These are phyloP conservation scores for Fusarium proliferatum DNA, from an alignment of 2,329 filamentous ascomycete genomes.

Conservation along the genomic window DNA sequence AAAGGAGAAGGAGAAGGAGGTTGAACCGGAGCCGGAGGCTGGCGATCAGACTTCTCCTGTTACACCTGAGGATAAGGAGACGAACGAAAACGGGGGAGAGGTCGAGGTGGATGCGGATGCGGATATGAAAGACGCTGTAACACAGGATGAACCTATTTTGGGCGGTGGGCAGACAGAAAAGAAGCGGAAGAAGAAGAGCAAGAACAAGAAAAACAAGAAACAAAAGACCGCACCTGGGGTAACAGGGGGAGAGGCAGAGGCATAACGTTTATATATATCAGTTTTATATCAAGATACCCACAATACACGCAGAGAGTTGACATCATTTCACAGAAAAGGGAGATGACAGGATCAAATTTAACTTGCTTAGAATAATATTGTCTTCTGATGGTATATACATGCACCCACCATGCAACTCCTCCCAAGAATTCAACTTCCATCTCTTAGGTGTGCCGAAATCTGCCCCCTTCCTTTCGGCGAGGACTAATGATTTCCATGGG, in stretches of 20 bases:
- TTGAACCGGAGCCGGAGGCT: not conserved
- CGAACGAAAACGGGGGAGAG: not conserved
- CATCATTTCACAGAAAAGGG: not conserved
- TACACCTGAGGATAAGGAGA: not conserved
- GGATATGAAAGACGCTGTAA: conserved; percentile 36
- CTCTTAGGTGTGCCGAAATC: conserved; percentile 20
- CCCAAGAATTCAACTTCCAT: conserved; percentile 4
- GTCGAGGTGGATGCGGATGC: conserved; percentile 37
- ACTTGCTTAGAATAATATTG: conserved; percentile 6
- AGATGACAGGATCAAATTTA: not conserved
- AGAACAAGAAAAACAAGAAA: conserved; percentile 46
- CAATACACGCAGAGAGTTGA: not conserved
- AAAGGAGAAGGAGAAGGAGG: conserved; percentile 18
- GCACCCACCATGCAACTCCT: conserved; percentile 32
- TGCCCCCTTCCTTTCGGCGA: conserved; percentile 5
- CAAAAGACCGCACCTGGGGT: conserved; percentile 35
- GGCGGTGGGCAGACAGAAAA: conserved; percentile 17
- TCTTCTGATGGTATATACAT: conserved; percentile 22
- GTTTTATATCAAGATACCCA: conserved; percentile 24
- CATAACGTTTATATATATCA: not conserved
- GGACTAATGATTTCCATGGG: conserved; percentile 8
- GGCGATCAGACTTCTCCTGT: not conserved
- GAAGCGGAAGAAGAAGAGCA: conserved; percentile 36
- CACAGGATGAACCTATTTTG: conserved; percentile 22
- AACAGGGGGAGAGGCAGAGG: conserved; percentile 14